Evolutionary conservation across 768 basidiomycete species (phyloP).

Genomic region (Gymnopilus dilepis): DNA sequence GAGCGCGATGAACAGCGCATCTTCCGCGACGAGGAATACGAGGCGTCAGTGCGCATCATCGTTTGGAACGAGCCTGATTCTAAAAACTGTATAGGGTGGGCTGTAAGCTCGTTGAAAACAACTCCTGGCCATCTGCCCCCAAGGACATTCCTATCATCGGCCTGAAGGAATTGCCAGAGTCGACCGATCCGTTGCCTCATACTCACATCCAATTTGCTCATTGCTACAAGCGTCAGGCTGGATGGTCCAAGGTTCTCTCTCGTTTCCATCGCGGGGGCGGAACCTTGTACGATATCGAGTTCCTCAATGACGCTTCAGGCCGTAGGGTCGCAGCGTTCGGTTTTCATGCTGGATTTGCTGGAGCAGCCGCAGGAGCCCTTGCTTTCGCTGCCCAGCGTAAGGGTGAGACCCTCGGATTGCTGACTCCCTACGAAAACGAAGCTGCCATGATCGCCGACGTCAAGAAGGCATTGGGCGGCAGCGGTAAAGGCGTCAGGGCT

Average conservation of each 20-base stretch:
- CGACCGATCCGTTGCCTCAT: conserved; percentile 83
- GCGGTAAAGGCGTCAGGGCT: conserved; percentile 77
- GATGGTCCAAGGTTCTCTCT: conserved; percentile 85
- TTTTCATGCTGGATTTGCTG: conserved; percentile 98
- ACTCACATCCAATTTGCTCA: conserved; percentile 99
- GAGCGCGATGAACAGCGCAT: conserved; percentile 95
- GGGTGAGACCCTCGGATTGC: conserved; percentile 62
- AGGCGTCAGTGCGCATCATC: conserved; percentile 65
- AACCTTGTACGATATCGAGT: conserved; percentile 94
- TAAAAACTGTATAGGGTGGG: conserved; percentile 71
- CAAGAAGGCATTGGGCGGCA: conserved; percentile 64
- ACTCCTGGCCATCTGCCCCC: conserved; percentile 88
- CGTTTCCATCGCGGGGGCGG: conserved; percentile 87
- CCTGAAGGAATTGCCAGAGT: conserved; percentile 92
- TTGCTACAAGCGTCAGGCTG: conserved; percentile 95
- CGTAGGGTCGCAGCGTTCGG: conserved; percentile 98
- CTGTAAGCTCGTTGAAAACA: conserved; percentile 85
- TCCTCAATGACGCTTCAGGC: conserved; percentile 82
- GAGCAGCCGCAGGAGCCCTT: conserved; percentile 89
- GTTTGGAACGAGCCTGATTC: conserved; percentile 10
- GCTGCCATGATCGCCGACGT: conserved; percentile 80
- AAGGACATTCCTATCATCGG: conserved; percentile 82
- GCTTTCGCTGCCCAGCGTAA: conserved; percentile 72
- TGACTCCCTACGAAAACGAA: conserved; percentile 88
- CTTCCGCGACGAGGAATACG: conserved; percentile 92